Base-by-base conservation (phyloP, 1,284 basidiomycete genomes). In the Tylopilus sp. region DNA sequence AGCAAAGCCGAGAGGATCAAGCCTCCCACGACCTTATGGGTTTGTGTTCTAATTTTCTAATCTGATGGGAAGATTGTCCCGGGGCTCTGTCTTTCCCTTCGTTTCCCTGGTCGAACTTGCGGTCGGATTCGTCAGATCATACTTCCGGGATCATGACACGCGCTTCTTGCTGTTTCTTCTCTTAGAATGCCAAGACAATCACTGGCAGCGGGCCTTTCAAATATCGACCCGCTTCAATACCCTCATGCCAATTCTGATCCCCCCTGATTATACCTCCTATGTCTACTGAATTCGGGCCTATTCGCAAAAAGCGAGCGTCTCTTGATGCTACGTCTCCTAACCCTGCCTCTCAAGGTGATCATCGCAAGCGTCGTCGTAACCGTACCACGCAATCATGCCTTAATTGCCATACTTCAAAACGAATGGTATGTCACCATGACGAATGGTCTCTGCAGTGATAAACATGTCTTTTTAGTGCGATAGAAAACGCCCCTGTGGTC, bases 331-430 rank as follows among this genome's bases (percentile, higher is more conserved):
- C 52, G 5, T 41, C 63, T 24, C 46, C 64, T 19, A 59, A 53
- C 5, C 51, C 59, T 42, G 43, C 54, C 24, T 59, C 68, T 46
- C 64, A 76, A 48, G 69, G 74, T 35, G 80, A 81, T 60, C 78
- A 81, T 57, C 72, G 80, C 52, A 82, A 81, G 58, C 71, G 80
- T 54, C 80, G 84, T 57, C 76, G 84, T 45, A 86, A 86, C 64
- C 75, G 84, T 31, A 85, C 83, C 3, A 86, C 84, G 8, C 77
- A 84, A 53, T 84, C 82, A 56, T 86, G 84, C 60, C 72, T 86
- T 17, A 84, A 85, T 41, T 86, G 84, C 59, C 84, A 86, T 64
- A 85, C 86, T 33, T 89, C 90, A 35, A 92, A 92, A 66, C 80
- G 90, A 53, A 92, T 90, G 85, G 89, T 91, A 65, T 55, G 76